Evolutionary conservation across 179 eudicot species (phyloP), one percentile per base, ranked within the genome.

Genomic region (Spergularia azorica): DNA sequence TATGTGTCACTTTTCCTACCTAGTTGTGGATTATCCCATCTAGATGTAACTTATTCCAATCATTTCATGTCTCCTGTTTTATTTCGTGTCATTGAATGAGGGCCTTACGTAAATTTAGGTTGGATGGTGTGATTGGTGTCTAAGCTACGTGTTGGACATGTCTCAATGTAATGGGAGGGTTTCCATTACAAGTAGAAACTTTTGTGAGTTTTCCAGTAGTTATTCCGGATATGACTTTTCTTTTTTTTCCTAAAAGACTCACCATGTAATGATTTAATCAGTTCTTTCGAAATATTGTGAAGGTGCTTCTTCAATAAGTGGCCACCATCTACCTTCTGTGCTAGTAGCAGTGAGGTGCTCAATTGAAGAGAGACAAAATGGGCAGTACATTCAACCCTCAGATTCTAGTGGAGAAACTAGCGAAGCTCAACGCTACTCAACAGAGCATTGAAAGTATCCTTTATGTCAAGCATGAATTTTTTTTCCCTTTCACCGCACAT

Each of bases 391-490:
- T 95, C 76, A 93, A 91, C 85, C 89, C 95, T 20, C 97, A 93
- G 76, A 90, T 95, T 83, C 85, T 95, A 73, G 85, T 84, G 78
- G 98, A 91, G 48, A 95, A 95, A 88, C 76, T 95, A 82, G 78
- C 88, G 55, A 93, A 90, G 88, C 97, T 95, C 83, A 95, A 91
- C 81, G 89, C 67, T 71, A 83, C 99, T 75, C 97, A 95, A 86
- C 93, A 91, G 84, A 95, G 98, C 88, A 95, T 95, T 63, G 99
- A 95, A 79, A 93, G 99, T 95, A 95, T 95, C 98, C 97, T 90
- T 79, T 76, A 60, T 41, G 16, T 72, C 12, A 50, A 2, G 63
- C 13, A 36, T 73, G 3, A 2, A 9, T 3, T 36, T 9, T 63
- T 43, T 64, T 63, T 32, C 26, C 62, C 63, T 16, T 26, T 51